phyloP scores from a whole-genome alignment of 495 filamentous ascomycete genomes.

The Lichenothelia convexa region DNA sequence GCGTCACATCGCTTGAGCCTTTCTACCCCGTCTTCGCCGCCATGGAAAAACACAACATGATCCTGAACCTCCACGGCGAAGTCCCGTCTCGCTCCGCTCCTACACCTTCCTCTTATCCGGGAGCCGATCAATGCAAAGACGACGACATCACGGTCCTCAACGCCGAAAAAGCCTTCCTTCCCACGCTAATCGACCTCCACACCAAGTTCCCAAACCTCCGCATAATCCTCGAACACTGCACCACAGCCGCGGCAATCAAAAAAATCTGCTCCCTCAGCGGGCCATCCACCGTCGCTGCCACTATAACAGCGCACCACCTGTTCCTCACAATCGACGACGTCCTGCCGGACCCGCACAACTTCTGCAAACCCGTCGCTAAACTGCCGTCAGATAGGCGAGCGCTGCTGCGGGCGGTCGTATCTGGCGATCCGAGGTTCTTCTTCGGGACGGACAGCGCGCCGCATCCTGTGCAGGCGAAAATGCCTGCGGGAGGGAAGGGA shows the following conservation, averaged over 20 bases:
- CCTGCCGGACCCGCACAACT: conserved; percentile 57
- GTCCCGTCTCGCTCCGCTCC: conserved; percentile 31
- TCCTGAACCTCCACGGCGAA: conserved; percentile 48
- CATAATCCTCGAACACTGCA: conserved; percentile 72
- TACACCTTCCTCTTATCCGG: too few relatives aligned
- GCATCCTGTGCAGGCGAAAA: conserved; percentile 58
- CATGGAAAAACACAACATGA: conserved; percentile 50
- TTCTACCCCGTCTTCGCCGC: conserved; percentile 66
- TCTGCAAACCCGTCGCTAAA: conserved; percentile 53
- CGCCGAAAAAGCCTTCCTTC: conserved; percentile 67
- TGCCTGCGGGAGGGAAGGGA: too few relatives aligned
- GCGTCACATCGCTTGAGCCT: conserved; percentile 51
- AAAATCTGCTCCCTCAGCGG: conserved; percentile 52
- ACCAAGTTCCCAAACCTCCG: conserved; percentile 57
- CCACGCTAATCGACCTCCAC: conserved; percentile 53
- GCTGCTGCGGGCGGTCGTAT: conserved; percentile 47
- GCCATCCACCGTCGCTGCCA: conserved; percentile 46
- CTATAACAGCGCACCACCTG: conserved; percentile 64
- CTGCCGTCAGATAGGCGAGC: conserved; percentile 56
- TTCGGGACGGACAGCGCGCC: conserved; percentile 60
- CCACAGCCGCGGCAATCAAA: conserved; percentile 62
- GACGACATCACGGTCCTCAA: conserved; percentile 48
- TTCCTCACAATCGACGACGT: conserved; percentile 61
- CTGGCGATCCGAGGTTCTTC: conserved; percentile 66
- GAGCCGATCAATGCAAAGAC: conserved; percentile 1